Evolutionary conservation across 2,329 filamentous ascomycete species (phyloP).

Genomic region (Colletotrichum truncatum): DNA sequence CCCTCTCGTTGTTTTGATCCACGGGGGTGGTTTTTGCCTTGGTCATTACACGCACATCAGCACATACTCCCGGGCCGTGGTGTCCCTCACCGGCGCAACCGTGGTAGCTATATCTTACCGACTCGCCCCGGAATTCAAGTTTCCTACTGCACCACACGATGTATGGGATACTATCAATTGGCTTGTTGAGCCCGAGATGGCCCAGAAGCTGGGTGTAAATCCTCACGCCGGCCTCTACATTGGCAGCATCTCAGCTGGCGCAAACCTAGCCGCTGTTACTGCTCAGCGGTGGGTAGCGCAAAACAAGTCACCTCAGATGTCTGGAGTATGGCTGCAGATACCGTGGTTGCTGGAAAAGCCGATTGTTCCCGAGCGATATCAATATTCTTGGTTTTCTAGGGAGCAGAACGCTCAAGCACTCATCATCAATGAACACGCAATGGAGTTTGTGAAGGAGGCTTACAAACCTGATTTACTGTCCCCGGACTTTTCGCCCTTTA

Average conservation of each 20-base stretch:
- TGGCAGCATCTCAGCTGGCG: conserved; percentile 40
- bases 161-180: conserved; percentile 43
- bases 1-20: conserved; percentile 21
- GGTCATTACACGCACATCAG: not conserved
- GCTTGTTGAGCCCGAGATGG: conserved; percentile 4
- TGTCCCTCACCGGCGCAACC: not conserved
- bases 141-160: conserved; percentile 52
- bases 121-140: conserved; percentile 55
- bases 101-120: conserved; percentile 55
- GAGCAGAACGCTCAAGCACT: conserved; percentile 51
- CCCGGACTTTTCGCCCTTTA: conserved; percentile 41
- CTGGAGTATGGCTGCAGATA: conserved; percentile 11
- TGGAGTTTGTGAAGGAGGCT: conserved; percentile 36
- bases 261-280: conserved; percentile 33
- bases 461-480: conserved; percentile 41
- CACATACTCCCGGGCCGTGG: not conserved
- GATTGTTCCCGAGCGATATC: conserved; percentile 44
- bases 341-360: conserved; percentile 6
- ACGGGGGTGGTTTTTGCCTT: conserved; percentile 18
- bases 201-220: conserved; percentile 22
- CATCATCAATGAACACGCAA: conserved; percentile 38
- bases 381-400: conserved; percentile 44
- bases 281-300: not conserved
- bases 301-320: not conserved
- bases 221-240: conserved; percentile 25